Base-by-base conservation (phyloP, 306 rosid genomes). In the Cicer cuneatum region DNA sequence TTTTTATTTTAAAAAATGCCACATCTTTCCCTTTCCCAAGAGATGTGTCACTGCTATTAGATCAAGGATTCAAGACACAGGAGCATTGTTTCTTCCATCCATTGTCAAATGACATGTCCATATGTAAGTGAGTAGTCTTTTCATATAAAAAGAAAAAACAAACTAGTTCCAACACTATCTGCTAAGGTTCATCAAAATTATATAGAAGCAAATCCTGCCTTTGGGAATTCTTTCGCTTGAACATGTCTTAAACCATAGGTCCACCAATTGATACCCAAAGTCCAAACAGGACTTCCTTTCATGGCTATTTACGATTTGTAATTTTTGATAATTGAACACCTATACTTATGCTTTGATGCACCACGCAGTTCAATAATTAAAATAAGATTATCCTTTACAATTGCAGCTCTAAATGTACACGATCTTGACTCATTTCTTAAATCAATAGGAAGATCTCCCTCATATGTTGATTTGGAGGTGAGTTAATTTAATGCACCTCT, bases 401-500 rank as follows among this genome's bases (percentile, higher is more conserved):
- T 83, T 81, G 64, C 92, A 95, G 99, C 96, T 71, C 75, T 95
- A 63, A 84, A 81, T 73, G 77, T 82, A 40, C 13, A 72, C 14
- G 93, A 78, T 82, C 90, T 95, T 56, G 92, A 92, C 88, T 86
- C 74, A 79, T 95, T 95, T 81, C 90, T 95, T 41, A 89, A 77
- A 62, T 86, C 97, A 78, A 81, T 92, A 35, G 91, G 90, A 75
- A 89, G 97, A 80, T 83, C 85, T 41, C 87, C 96, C 72, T 78
- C 96, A 24, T 95, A 90, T 66, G 93, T 92, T 78, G 98, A 95
- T 84, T 74, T 95, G 86, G 98, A 95, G 97, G 99, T 95, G 83
- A 83, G 86, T 75, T 53, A 75, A 75, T 61, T 72, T 51, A 40
- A 52, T 61, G 67, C 46, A 21, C 66, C 80, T 70, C 40, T 62